These are phyloP conservation scores for Debaryomyces psychrophilus DNA, from an alignment of 1,139 yeast genomes.

Conservation along the genomic window DNA sequence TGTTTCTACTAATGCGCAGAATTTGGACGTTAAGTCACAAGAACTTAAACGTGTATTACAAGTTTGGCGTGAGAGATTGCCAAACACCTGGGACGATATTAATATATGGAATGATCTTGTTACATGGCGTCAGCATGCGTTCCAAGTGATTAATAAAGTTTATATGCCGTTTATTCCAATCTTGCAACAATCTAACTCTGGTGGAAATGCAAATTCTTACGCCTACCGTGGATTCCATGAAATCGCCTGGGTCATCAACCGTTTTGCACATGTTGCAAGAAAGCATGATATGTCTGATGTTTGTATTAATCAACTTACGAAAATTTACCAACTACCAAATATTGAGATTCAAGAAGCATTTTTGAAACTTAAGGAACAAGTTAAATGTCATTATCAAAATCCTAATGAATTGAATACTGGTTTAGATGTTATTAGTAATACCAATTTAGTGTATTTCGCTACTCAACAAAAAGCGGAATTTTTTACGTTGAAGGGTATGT, in stretches of 20 bases:
- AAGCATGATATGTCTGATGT: conserved; percentile 97
- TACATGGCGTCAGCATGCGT: conserved; percentile 98
- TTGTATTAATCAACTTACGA: conserved; percentile 87
- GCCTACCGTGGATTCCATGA: conserved; percentile 98
- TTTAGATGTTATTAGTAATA: conserved; percentile 92
- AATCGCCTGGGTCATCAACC: conserved; percentile 97
- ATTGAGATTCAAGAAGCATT: conserved; percentile 99
- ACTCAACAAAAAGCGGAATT: conserved; percentile 98
- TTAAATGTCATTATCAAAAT: conserved; percentile 94
- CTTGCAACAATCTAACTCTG: conserved; percentile 72
- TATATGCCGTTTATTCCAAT: conserved; percentile 92
- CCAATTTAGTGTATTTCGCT: conserved; percentile 93
- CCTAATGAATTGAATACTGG: conserved; percentile 88
- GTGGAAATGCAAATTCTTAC: conserved; percentile 79
- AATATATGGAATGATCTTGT: conserved; percentile 97
- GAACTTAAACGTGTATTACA: conserved; percentile 92
- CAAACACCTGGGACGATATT: conserved; percentile 96
- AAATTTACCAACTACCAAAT: conserved; percentile 93
- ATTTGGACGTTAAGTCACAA: conserved; percentile 86
- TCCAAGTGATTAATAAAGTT: conserved; percentile 93
- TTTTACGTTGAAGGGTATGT: conserved; percentile 97
- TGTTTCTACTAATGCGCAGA: conserved; percentile 88
- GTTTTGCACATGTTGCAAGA: conserved; percentile 98
- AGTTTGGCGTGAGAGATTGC: conserved; percentile 97
- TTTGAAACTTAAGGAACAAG: conserved; percentile 92